Evolutionary conservation across 495 filamentous ascomycete genomes (phyloP), one percentile per base, ranked within the genome.

Genomic region (Xylaria palmicola): DNA sequence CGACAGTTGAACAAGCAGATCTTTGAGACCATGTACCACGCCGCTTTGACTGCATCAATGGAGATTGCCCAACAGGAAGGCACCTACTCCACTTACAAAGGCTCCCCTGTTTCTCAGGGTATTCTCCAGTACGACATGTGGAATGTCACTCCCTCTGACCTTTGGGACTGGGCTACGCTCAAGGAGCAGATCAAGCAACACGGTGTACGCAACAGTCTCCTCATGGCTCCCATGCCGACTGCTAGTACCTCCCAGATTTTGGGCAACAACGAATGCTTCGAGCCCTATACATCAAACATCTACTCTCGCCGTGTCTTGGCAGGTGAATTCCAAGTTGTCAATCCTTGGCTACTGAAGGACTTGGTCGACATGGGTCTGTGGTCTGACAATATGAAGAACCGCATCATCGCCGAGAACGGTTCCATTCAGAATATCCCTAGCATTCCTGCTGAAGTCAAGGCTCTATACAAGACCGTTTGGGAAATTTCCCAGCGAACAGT

Each of bases 301-400:
- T 98, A 98, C 83, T 95, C 92, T 43, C 94, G 94, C 60, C 94
- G 94, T 84, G 94, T 98, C 41, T 82, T 98, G 61, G 94, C 94
- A 60, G 94, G 94, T 70, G 94, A 98, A 74, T 98, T 98, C 86
- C 94, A 98, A 78, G 91, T 98, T 51, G 94, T 98, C 76, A 98
- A 98, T 83, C 94, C 94, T 27, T 98, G 95, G 95, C 79, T 98
- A 49, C 86, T 98, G 56, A 97, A 97, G 83, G 94, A 98, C 69
- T 86, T 98, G 15, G 94, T 98, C 59, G 94, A 98, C 67, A 89
- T 97, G 81, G 94, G 94, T 62, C 83, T 98, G 30, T 98, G 94
- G 94, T 97, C 93, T 36, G 94, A 98, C 77, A 92, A 92, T 82
- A 98, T 98, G 94, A 98, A 98, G 85, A 98, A 98, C 81, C 91